Conservation (phyloP, 2,329 filamentous ascomycete genomes). For the Diatrype stigma region DNA sequence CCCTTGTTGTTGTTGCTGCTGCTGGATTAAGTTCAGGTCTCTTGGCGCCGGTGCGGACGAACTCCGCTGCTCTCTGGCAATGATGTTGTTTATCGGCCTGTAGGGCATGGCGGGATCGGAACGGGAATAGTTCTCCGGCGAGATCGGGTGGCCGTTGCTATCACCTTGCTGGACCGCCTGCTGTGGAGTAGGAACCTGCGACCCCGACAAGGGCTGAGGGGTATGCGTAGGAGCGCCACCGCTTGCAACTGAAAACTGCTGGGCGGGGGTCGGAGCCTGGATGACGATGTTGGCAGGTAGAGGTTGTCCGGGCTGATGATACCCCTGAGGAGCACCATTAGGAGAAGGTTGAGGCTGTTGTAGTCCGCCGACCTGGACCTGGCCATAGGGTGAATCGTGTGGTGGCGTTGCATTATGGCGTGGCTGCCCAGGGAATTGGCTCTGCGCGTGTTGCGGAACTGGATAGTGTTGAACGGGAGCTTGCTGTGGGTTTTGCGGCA, state of each 20-base stretch:
- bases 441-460: background rate
- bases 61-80: background rate
- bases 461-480: background rate
- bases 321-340: background rate
- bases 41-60: background rate
- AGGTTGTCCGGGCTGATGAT: background rate
- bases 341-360: background rate
- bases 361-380: background rate
- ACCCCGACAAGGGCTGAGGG: background rate
- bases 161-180: conserved; percentile 9
- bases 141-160: background rate
- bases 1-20: background rate
- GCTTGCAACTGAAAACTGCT: conserved; percentile 1
- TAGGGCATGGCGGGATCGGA: conserved; percentile 6
- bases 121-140: conserved; percentile 8
- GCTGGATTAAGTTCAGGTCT: background rate
- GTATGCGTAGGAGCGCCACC: background rate
- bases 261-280: background rate
- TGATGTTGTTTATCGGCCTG: conserved; percentile 4
- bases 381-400: background rate
- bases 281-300: background rate
- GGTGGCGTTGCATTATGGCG: background rate
- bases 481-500: conserved; percentile 5
- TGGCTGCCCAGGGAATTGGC: background rate
- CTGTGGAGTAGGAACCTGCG: background rate